Base-by-base conservation (phyloP, 106 monocot genomes). In the Apostasia shenzhenica region DNA sequence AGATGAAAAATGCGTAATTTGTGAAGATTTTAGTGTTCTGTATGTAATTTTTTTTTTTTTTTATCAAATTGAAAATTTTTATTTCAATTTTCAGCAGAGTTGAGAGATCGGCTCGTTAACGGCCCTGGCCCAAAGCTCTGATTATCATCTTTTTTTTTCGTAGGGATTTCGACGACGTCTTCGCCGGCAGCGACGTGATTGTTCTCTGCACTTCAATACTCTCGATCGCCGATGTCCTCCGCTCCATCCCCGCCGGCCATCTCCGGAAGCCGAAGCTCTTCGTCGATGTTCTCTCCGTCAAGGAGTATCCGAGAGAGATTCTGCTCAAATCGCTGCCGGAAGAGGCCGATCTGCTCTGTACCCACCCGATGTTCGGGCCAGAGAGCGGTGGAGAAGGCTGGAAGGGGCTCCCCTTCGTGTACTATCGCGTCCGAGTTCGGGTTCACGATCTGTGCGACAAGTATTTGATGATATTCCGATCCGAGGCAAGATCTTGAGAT, bases 251-350 rank as follows among this genome's bases (percentile, higher is more conserved):
- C 42, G 14, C 59, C 46, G n/a, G 44, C 39, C 41, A 69, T 40
- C 54, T 77, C 11, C 48, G 58, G 40, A 68, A 53, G 64, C 13
- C 67, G 11, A 49, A 2, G 50, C 70, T 82, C 59, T 77, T 82
- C 42, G 82, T 82, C 5, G 78, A 82, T 60, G 82, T 82, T 8
- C 70, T 82, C 37, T 82, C 82, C 1, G 82, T 82, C 14, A 82
- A 82, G 55, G 77, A 77, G 61, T 54, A 78, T 37, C 78, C 82
- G 2, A 78, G 58, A 61, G 82, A 78, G 8, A 57, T 77, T 45
- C 67, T 82, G 1, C 71, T 82, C 9, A 61, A 54, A 63, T 52
- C 55, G 46, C 41, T 76, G 45, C 75, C 68, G 39, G 52, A 52
- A 53, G 68, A 75, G 41, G 71, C 47, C 8, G 77, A 78, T 54